Percentiles rank a stretch among this genome's conserved stretches.
phyloP scores from a whole-genome alignment of 2,329 filamentous ascomycete genomes.

The Pseudogymnoascus sp. region DNA sequence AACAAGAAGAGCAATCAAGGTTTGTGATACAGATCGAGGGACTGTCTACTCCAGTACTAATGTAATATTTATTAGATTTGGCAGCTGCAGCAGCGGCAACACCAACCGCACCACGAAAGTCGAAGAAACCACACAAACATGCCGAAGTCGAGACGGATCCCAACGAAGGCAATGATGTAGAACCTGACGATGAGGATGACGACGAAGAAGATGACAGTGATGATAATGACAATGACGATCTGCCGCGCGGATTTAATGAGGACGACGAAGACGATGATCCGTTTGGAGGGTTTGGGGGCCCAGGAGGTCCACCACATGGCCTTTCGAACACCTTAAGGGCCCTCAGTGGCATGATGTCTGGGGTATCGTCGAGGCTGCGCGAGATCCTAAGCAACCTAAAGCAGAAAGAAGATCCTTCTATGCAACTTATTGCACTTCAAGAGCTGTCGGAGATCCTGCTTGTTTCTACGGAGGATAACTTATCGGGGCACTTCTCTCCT shows the following conservation, averaged over 20 bases:
- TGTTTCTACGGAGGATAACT: slow-evolving; percentile 91
- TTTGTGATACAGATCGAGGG: slow-evolving; percentile 22
- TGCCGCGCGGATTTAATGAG: slow-evolving; percentile 27
- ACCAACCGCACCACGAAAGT: slow-evolving; percentile 41
- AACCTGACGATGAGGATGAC: slow-evolving; percentile 41
- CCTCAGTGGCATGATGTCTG: slow-evolving; percentile 84
- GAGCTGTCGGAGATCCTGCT: slow-evolving; percentile 88
- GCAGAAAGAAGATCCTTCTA: slow-evolving; percentile 73
- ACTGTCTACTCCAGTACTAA: not conserved
- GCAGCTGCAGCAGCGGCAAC: slow-evolving; percentile 2
- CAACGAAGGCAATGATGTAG: slow-evolving; percentile 39
- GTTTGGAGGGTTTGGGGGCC: slow-evolving; percentile 59
- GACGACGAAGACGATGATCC: slow-evolving; percentile 53
- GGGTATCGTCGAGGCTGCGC: slow-evolving; percentile 68
- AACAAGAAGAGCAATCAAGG: slow-evolving; percentile 57
- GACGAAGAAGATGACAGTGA: slow-evolving; percentile 55
- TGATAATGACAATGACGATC: slow-evolving; percentile 37
- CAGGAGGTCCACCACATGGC: slow-evolving; percentile 51
- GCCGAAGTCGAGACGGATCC: slow-evolving; percentile 63
- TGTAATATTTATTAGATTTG: not conserved
- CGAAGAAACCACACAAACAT: slow-evolving; percentile 49
- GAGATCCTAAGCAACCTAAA: slow-evolving; percentile 68
- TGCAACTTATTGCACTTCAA: slow-evolving; percentile 85
- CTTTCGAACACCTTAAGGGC: slow-evolving; percentile 77
- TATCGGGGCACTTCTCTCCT: slow-evolving; percentile 88